A percentile compares a stretch with the other conserved stretches of the same genome.
Conservation (phyloP, 2,329 filamentous ascomycete species). For the Blastomyces gilchristii region DNA sequence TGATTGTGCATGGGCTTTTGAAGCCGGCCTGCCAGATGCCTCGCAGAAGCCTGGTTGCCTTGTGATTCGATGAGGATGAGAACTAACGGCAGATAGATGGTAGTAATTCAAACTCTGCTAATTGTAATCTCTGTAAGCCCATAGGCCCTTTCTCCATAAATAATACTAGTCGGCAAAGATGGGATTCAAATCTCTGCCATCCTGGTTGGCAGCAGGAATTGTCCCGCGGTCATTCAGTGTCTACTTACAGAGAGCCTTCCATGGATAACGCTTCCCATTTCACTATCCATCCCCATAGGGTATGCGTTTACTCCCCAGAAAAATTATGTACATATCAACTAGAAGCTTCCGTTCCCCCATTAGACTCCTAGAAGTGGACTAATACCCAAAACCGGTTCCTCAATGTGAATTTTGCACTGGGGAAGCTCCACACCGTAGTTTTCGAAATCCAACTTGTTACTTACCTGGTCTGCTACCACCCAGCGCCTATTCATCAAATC, state of each 20-base stretch:
- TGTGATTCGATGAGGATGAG: background rate
- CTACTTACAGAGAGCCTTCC: too few relatives aligned
- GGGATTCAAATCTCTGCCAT: too few relatives aligned
- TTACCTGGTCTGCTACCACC: conserved; percentile 20
- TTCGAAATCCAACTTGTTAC: conserved; percentile 22
- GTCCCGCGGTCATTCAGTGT: too few relatives aligned
- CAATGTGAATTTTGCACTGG: conserved; percentile 18
- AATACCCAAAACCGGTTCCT: conserved; percentile 10
- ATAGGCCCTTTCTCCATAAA: too few relatives aligned
- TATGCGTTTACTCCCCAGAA: too few relatives aligned
- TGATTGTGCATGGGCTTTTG: conserved; percentile 14
- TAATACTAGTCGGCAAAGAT: too few relatives aligned
- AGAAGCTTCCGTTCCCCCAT: background rate
- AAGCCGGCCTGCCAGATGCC: conserved; percentile 12
- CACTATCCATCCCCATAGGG: too few relatives aligned
- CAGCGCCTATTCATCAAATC: conserved; percentile 30
- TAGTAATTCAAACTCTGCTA: too few relatives aligned
- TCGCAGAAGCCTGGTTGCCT: background rate
- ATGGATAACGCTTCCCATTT: too few relatives aligned
- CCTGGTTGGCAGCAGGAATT: too few relatives aligned
- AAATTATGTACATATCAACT: too few relatives aligned
- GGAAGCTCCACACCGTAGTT: conserved; percentile 26
- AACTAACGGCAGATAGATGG: background rate
- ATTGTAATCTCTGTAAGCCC: too few relatives aligned
- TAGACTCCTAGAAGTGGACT: background rate